phyloP scores from a whole-genome alignment of 139 green algal genomes.

The Coelastrella sp. region DNA sequence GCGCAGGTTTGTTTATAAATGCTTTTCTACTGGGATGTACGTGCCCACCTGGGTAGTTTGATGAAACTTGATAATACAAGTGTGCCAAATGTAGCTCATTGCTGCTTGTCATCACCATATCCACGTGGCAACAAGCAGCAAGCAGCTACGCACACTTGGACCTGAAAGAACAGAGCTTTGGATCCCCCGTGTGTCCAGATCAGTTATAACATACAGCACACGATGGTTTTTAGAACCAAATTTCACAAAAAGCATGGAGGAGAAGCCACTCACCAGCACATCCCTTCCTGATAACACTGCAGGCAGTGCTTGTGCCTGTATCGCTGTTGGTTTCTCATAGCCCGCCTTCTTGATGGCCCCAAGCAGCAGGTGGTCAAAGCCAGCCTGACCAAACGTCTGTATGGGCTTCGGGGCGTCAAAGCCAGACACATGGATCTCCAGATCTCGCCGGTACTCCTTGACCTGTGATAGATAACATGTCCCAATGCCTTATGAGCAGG shows the following conservation, averaged over 20 bases:
- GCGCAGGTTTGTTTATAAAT: not conserved
- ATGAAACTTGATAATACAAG: too few relatives aligned
- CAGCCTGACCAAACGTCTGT: slow-evolving; percentile 80
- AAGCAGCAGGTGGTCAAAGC: slow-evolving; percentile 79
- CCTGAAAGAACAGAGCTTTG: too few relatives aligned
- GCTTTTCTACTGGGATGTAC: too few relatives aligned
- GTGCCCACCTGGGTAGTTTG: too few relatives aligned
- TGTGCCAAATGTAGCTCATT: too few relatives aligned
- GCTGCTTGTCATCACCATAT: too few relatives aligned
- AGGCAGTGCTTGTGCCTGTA: slow-evolving; percentile 92
- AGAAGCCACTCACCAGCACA: slow-evolving; percentile 71
- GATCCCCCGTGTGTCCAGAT: too few relatives aligned
- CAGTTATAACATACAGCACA: not conserved
- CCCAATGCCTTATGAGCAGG: not conserved
- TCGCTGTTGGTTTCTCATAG: slow-evolving; percentile 96
- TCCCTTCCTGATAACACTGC: slow-evolving; percentile 81
- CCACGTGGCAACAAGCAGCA: too few relatives aligned
- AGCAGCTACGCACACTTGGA: too few relatives aligned
- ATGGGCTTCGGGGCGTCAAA: slow-evolving; percentile 78
- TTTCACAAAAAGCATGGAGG: not conserved
- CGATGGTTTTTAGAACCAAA: not conserved
- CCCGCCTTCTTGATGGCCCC: slow-evolving; percentile 79
- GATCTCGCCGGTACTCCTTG: slow-evolving; percentile 56
- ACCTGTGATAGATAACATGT: slow-evolving; percentile 50
- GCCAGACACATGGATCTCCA: slow-evolving; percentile 78